A percentile compares a stretch with the other conserved stretches of the same genome.
These are phyloP conservation scores for Mucor circinelloides DNA, from an alignment of 371 early-diverging fungal species.

Conservation along the genomic window DNA sequence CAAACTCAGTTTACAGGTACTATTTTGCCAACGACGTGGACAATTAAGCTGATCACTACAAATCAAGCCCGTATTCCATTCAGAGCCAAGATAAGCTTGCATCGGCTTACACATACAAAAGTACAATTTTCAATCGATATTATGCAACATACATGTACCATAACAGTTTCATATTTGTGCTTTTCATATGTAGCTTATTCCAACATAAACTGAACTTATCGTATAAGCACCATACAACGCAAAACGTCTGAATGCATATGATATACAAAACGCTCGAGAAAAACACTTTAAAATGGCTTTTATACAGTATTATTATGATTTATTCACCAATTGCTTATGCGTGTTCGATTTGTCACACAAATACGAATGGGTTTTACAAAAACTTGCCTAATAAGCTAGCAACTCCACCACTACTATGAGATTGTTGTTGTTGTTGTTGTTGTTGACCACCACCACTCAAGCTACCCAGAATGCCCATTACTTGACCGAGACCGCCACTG, in stretches of 20 bases:
- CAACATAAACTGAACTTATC: no score
- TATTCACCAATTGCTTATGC: neutral
- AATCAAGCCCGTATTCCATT: neutral
- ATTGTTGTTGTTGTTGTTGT: constrained; percentile 5
- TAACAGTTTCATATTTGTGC: neutral
- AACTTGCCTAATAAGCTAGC: constrained; percentile 28
- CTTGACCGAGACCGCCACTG: constrained; percentile 16
- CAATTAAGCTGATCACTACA: neutral
- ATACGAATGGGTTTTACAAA: constrained; percentile 15
- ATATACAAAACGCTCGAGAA: neutral
- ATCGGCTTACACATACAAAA: neutral
- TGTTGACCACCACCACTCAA: constrained; percentile 19
- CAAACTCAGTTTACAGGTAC: no score
- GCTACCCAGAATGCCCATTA: constrained; percentile 27
- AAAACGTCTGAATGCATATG: no score
- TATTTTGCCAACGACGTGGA: neutral
- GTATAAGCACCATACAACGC: no score
- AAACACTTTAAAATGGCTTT: neutral
- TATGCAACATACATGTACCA: neutral
- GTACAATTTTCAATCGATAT: neutral
- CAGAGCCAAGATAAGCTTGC: neutral
- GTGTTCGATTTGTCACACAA: constrained; percentile 3
- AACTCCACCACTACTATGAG: constrained; percentile 16
- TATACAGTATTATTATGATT: neutral
- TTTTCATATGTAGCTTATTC: neutral